Percentiles rank a stretch among this genome's conserved stretches.
These are phyloP conservation scores for Boletus semigastroideus DNA, from an alignment of 1,284 basidiomycete species.

Conservation along the genomic window DNA sequence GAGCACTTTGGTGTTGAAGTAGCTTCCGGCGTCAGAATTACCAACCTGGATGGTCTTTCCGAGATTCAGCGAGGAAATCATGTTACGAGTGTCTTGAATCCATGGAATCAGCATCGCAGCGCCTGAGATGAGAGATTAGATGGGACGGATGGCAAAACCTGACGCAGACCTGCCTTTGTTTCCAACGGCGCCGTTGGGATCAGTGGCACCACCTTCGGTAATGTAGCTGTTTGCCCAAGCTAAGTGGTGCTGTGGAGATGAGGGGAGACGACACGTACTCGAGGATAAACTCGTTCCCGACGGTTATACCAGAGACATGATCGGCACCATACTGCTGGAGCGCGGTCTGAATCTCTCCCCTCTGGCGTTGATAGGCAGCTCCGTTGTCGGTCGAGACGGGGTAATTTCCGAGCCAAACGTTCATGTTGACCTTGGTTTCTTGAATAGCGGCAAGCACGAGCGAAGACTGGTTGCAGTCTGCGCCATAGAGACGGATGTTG, in stretches of 20 bases:
- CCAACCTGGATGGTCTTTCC: slow-evolving; percentile 70
- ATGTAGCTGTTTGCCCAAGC: slow-evolving; percentile 48
- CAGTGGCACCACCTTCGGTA: slow-evolving; percentile 38
- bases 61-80: slow-evolving; percentile 55
- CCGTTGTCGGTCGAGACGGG: slow-evolving; percentile 59
- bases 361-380: slow-evolving; percentile 73
- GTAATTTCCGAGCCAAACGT: slow-evolving; percentile 86
- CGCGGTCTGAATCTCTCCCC: slow-evolving; percentile 61
- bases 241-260: background rate
- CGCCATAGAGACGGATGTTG: slow-evolving; percentile 56
- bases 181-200: slow-evolving; percentile 56
- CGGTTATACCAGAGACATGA: slow-evolving; percentile 78
- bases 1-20: slow-evolving; percentile 76
- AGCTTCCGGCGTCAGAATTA: slow-evolving; percentile 87
- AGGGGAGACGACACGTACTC: slow-evolving; percentile 46
- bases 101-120: slow-evolving; percentile 55
- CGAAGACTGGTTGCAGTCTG: slow-evolving; percentile 58
- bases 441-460: slow-evolving; percentile 78
- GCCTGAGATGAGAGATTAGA: slow-evolving; percentile 17
- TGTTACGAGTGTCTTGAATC: slow-evolving; percentile 63
- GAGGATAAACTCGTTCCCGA: slow-evolving; percentile 83
- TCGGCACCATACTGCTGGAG: slow-evolving; percentile 78
- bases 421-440: slow-evolving; percentile 86
- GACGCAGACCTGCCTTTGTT: slow-evolving; percentile 45
- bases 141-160: background rate